These are phyloP conservation scores for Exophiala xenobiotica DNA, from an alignment of 2,329 filamentous ascomycete genomes.

Conservation along the genomic window DNA sequence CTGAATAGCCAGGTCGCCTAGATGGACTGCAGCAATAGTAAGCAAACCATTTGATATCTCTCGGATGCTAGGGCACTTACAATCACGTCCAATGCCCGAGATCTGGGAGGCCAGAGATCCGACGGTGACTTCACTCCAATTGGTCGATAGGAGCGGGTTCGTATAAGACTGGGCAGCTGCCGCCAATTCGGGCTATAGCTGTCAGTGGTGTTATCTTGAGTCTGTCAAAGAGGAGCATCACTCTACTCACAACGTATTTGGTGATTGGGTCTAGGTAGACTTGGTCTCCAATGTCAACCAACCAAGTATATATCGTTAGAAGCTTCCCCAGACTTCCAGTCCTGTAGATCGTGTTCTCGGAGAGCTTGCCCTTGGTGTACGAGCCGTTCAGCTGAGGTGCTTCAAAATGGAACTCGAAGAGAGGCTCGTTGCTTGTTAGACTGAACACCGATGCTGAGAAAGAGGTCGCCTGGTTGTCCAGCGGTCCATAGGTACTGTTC, in stretches of 20 bases:
- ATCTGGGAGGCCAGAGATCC: conserved; percentile 48
- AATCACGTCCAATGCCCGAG: conserved; percentile 13
- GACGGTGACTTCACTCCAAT: conserved; percentile 52
- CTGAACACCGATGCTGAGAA: conserved; percentile 45
- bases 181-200: conserved; percentile 37
- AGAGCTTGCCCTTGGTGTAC: conserved; percentile 9
- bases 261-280: conserved; percentile 42
- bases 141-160: conserved; percentile 27
- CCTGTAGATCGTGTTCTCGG: conserved; percentile 28
- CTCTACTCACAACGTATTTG: conserved; percentile 34
- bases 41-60: background rate
- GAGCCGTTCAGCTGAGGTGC: conserved; percentile 23
- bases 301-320: conserved; percentile 39
- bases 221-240: background rate
- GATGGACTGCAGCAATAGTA: background rate
- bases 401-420: conserved; percentile 35
- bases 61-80: background rate
- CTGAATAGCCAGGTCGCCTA: conserved; percentile 6
- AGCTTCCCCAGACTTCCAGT: conserved; percentile 41
- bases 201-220: background rate
- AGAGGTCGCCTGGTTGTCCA: conserved; percentile 30
- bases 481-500: conserved; percentile 8
- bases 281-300: conserved; percentile 37
- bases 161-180: conserved; percentile 27
- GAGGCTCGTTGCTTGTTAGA: conserved; percentile 34